phyloP scores from a whole-genome alignment of 441 rosid genomes.

The Pelargonium citronellum region DNA sequence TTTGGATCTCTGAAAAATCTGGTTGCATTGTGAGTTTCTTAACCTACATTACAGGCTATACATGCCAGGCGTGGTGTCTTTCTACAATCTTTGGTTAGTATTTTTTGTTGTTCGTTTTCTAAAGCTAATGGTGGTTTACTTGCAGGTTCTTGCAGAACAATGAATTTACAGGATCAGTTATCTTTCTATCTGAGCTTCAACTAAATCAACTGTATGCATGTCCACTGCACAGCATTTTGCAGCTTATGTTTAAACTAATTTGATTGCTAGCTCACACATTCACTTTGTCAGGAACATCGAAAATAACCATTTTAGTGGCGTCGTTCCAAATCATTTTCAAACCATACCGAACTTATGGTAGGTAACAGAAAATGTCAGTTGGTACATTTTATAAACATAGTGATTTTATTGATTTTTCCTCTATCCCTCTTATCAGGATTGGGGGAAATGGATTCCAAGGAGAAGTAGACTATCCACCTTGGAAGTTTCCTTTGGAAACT shows the following conservation, averaged over 20 bases:
- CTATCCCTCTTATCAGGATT: conserved; percentile 47
- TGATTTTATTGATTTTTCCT: conserved; percentile 13
- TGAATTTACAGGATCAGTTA: conserved; percentile 83
- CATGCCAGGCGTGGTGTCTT: not conserved
- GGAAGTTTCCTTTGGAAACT: conserved; percentile 65
- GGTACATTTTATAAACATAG: conserved; percentile 8
- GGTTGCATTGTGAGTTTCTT: conserved; percentile 58
- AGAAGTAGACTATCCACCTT: conserved; percentile 56
- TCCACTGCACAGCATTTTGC: conserved; percentile 11
- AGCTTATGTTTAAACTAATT: conserved; percentile 11
- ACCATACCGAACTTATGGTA: conserved; percentile 76
- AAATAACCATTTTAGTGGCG: conserved; percentile 76
- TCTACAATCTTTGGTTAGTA: conserved; percentile 13
- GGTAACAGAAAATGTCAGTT: conserved; percentile 27
- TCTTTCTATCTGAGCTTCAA: conserved; percentile 70
- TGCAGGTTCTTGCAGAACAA: conserved; percentile 82
- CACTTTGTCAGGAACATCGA: conserved; percentile 61
- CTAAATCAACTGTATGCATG: conserved; percentile 63
- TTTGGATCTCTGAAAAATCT: conserved; percentile 67
- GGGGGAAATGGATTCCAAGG: conserved; percentile 67
- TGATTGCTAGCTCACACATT: conserved; percentile 24
- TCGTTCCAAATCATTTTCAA: conserved; percentile 75
- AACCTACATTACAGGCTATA: not conserved
- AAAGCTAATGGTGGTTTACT: conserved; percentile 9
- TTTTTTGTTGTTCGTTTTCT: not conserved